Evolutionary conservation across 805 yeast genomes (phyloP).

Genomic region (Myxozyma neglecta): DNA sequence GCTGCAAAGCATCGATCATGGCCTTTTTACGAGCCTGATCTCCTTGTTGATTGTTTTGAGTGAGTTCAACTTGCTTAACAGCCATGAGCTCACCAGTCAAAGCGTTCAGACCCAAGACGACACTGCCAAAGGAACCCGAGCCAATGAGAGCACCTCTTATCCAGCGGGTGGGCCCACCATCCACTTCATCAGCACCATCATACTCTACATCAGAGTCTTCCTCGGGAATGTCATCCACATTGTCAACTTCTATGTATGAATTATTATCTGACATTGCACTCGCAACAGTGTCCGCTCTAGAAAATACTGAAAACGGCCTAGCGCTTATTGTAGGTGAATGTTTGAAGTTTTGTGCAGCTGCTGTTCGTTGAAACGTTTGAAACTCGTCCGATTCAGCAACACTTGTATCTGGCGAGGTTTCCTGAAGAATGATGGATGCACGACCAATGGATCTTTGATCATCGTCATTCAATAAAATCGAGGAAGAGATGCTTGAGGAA

Average conservation of each 20-base stretch:
- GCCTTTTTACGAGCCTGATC: constrained; percentile 44
- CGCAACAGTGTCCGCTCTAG: constrained; percentile 12
- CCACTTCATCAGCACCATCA: constrained; percentile 43
- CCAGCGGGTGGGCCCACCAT: constrained; percentile 75
- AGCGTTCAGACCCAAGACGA: constrained; percentile 87
- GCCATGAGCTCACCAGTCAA: constrained; percentile 95
- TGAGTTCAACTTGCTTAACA: constrained; percentile 83
- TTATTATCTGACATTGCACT: constrained; percentile 28
- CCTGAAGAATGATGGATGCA: not conserved
- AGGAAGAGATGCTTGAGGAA: constrained; percentile 4
- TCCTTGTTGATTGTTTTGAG: constrained; percentile 34
- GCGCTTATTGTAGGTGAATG: not conserved
- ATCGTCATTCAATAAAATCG: not conserved
- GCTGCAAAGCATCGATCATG: constrained; percentile 76
- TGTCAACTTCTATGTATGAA: constrained; percentile 30
- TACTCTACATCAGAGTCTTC: constrained; percentile 17
- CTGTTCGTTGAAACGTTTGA: constrained; percentile 1
- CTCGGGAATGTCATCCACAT: constrained; percentile 28
- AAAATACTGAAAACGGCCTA: constrained; percentile 15
- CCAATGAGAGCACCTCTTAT: constrained; percentile 91
- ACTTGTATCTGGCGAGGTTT: not conserved
- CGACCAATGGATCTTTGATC: constrained; percentile 1
- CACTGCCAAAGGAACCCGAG: constrained; percentile 92
- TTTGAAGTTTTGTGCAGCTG: constrained; percentile 3
- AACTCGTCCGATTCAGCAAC: constrained; percentile 2